Base-by-base conservation (phyloP, 768 basidiomycete species). In the Mycena venus region DNA sequence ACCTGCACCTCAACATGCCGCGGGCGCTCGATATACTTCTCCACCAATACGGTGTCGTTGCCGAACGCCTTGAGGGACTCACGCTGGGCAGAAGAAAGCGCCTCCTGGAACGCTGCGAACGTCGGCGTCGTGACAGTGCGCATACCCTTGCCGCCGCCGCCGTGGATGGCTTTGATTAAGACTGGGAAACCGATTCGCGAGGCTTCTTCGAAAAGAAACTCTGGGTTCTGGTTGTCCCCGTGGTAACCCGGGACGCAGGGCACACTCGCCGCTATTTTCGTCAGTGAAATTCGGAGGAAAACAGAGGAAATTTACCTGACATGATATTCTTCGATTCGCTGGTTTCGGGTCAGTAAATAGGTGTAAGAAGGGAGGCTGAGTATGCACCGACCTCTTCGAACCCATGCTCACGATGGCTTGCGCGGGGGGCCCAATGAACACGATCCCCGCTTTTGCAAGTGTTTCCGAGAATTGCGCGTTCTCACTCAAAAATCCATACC, bases 61-160 rank as follows among this genome's bases (percentile, higher is more conserved):
- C 96, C 94, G 76, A 99, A 99, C 0, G 93, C 88, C 82, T 98
- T 98, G 59, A 88, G 80, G 5, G 96, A 94, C 83, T 99, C 97
- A 59, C 97, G 91, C 80, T 96, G 91, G 1, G 97, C 97, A n/a
- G 95, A 95, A 42, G 90, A 89, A 8, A 99, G 86, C 3, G 94
- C 93, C 73, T 96, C 95, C 74, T 89, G 84, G 78, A 99, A 98
- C 19, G 93, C 92, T 49, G 87, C 86, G n/a, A 88, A 83, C 3
- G 90, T 87, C 27, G 90, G 84, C 23, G 84, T 84, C 15, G 83
- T 84, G 3, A 96, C 95, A 12, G 91, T 92, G 51, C 96, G 93
- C 96, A 98, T 98, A 51, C 97, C 97, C 81, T 98, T 98, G 1
- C 97, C 97, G 8, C 97, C 97, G 21, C 97, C 97, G 29, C 97